A percentile compares a stretch with the other conserved stretches of the same genome.
Evolutionary conservation across 140 eudicot species (phyloP).

Genomic region (Bidens hawaiensis): DNA sequence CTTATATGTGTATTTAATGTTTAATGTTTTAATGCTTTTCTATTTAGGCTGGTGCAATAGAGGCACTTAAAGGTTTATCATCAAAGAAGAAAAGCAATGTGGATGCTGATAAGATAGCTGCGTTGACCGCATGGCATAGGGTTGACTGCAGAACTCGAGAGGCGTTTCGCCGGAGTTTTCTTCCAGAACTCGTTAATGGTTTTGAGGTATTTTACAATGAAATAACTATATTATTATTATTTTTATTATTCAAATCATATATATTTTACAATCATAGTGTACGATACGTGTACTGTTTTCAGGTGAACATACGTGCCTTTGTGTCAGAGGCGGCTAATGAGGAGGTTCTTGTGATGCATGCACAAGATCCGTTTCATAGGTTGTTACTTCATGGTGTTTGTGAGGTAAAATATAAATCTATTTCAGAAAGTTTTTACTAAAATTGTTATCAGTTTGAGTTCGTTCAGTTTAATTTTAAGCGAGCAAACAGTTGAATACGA

Average conservation of each 20-base stretch:
- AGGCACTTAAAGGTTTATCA: constrained; percentile 43
- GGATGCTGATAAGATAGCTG: constrained; percentile 78
- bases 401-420: constrained; percentile 47
- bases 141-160: constrained; percentile 85
- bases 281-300: constrained; percentile 1
- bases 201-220: constrained; percentile 66
- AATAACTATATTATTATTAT: too few species aligned
- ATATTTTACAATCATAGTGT: background rate
- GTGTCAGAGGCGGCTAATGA: constrained; percentile 41
- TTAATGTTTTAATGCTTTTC: background rate
- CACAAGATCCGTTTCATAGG: constrained; percentile 84
- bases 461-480: too few species aligned
- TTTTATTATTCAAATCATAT: background rate
- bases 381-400: constrained; percentile 91
- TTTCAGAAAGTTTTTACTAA: background rate
- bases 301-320: constrained; percentile 71
- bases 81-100: constrained; percentile 44
- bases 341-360: constrained; percentile 56
- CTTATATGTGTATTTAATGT: background rate
- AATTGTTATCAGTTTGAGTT: background rate
- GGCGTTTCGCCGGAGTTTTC: constrained; percentile 81
- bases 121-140: constrained; percentile 87
- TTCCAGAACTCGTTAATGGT: constrained; percentile 52
- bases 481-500: too few species aligned
- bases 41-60: constrained; percentile 49